Evolutionary conservation across 1,139 yeast species (phyloP).

Genomic region (Taiozyma sp.): DNA sequence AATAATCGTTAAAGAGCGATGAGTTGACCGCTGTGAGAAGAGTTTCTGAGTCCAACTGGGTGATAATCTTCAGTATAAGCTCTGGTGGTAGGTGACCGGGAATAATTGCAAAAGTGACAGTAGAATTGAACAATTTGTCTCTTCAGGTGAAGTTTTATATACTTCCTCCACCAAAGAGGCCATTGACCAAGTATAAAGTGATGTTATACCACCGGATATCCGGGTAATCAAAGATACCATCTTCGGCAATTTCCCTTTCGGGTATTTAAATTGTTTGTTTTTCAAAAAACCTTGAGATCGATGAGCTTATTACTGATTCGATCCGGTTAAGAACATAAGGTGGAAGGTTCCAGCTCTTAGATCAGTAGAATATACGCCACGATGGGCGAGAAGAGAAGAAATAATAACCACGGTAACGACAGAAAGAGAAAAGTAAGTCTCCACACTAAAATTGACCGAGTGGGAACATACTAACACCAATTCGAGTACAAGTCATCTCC

Average conservation of each 20-base stretch:
- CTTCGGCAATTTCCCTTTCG: neutral
- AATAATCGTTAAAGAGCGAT: neutral
- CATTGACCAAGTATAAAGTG: too few species aligned
- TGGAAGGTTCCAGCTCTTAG: too few species aligned
- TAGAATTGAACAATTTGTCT: too few species aligned
- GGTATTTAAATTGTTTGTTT: neutral
- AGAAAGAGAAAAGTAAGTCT: neutral
- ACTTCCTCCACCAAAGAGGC: too few species aligned
- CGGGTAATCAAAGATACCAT: neutral
- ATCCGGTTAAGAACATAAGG: neutral
- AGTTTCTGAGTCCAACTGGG: neutral
- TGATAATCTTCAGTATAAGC: neutral
- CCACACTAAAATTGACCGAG: neutral
- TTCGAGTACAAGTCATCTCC: conserved; percentile 36
- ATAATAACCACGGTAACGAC: neutral
- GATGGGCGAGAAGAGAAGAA: neutral
- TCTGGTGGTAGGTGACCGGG: neutral
- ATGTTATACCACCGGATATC: too few species aligned
- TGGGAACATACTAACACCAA: neutral
- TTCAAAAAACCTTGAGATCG: neutral
- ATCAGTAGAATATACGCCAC: neutral
- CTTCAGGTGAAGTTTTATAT: too few species aligned
- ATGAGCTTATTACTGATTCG: neutral
- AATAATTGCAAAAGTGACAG: neutral
- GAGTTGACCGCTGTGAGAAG: neutral